A percentile compares a stretch with the other conserved stretches of the same genome.
phyloP scores from a whole-genome alignment of 179 eudicot genomes.

The Monotropa hypopitys region DNA sequence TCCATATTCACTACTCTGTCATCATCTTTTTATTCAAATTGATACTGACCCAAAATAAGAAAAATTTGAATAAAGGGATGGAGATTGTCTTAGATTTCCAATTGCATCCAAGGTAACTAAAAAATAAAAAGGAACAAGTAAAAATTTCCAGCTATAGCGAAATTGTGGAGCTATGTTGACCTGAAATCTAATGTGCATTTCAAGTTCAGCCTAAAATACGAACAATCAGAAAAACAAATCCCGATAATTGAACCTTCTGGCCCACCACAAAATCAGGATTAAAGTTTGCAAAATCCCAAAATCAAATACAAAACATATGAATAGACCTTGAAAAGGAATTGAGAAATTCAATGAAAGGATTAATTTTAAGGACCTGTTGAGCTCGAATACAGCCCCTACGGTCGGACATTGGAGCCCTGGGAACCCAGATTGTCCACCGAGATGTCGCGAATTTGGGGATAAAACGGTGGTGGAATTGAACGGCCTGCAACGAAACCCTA shows the following conservation, averaged over 20 bases:
- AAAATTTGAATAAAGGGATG: neutral
- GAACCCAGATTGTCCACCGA: constrained; percentile 9
- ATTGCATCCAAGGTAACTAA: neutral
- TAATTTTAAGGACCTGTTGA: constrained; percentile 35
- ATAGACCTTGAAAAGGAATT: neutral
- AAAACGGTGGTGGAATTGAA: constrained; percentile 5
- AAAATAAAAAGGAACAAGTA: neutral
- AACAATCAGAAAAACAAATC: neutral
- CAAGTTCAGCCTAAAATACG: neutral
- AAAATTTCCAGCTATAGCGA: neutral
- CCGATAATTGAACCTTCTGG: neutral
- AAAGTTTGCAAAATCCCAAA: neutral
- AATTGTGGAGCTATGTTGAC: neutral
- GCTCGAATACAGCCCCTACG: constrained; percentile 26
- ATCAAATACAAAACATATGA: neutral
- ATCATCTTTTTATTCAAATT: too few relatives aligned
- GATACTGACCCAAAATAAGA: neutral
- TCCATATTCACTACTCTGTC: too few relatives aligned
- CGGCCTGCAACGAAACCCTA: constrained; percentile 12
- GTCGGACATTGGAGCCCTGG: constrained; percentile 12
- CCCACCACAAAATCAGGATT: neutral
- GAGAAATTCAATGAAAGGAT: neutral
- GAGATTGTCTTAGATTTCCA: neutral
- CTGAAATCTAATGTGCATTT: neutral
- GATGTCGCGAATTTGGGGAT: constrained; percentile 13